Evolutionary conservation across 495 filamentous ascomycete genomes (phyloP).

Genomic region (Penicillium goetzii): DNA sequence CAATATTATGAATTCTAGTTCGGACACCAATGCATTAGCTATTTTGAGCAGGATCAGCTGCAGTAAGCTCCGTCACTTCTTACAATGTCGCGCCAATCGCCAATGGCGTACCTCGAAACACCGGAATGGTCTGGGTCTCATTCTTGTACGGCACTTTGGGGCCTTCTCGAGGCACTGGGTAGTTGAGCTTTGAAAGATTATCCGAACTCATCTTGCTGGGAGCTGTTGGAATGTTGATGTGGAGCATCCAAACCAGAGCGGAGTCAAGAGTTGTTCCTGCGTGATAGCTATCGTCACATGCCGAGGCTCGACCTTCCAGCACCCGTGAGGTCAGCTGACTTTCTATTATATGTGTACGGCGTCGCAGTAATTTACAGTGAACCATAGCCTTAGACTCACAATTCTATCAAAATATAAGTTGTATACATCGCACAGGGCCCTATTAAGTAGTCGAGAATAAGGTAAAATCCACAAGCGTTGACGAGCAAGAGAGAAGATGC

Average conservation of each 20-base stretch:
- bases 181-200: constrained; percentile 40
- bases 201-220: constrained; percentile 30
- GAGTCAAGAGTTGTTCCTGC: constrained; percentile 7
- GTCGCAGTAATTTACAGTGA: neutral
- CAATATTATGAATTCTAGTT: constrained; percentile 58
- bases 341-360: neutral
- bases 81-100: constrained; percentile 56
- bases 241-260: constrained; percentile 6
- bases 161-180: constrained; percentile 49
- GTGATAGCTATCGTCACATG: constrained; percentile 25
- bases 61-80: constrained; percentile 20
- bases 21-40: neutral
- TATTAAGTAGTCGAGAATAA: neutral
- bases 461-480: neutral
- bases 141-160: constrained; percentile 52
- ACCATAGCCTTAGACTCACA: neutral
- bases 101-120: constrained; percentile 55
- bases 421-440: neutral
- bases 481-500: neutral
- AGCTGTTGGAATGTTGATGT: neutral
- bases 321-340: constrained; percentile 17
- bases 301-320: constrained; percentile 18
- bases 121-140: constrained; percentile 55
- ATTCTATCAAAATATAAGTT: neutral
- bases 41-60: neutral